Evolutionary conservation across 1,139 yeast genomes (phyloP).

Genomic region (Nakaseomyces glabratus): DNA sequence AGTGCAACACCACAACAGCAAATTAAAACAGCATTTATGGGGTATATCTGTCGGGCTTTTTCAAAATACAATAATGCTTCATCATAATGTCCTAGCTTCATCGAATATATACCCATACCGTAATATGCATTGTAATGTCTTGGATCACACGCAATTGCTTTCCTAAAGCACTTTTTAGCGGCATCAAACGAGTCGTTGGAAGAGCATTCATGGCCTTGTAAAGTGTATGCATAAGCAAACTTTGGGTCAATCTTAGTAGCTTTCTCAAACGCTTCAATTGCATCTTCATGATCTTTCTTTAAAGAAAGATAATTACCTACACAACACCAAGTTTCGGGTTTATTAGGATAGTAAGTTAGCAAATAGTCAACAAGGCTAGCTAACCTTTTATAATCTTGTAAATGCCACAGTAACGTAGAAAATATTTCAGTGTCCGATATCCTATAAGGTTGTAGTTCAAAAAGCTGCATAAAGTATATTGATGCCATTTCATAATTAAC

Average conservation of each 20-base stretch:
- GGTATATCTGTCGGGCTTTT: conserved; percentile 81
- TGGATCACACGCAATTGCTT: conserved; percentile 66
- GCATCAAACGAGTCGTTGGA: conserved; percentile 85
- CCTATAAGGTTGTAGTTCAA: conserved; percentile 70
- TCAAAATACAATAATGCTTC: conserved; percentile 83
- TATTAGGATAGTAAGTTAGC: conserved; percentile 51
- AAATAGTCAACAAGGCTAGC: conserved; percentile 77
- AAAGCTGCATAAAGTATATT: conserved; percentile 49
- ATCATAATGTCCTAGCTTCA: conserved; percentile 74
- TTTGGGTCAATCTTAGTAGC: conserved; percentile 62
- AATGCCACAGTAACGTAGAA: conserved; percentile 89
- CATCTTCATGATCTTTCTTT: conserved; percentile 80
- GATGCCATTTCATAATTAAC: conserved; percentile 78
- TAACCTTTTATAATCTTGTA: conserved; percentile 72
- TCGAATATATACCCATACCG: conserved; percentile 91
- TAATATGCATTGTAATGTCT: conserved; percentile 92
- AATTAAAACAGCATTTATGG: conserved; percentile 78
- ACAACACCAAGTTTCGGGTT: conserved; percentile 87
- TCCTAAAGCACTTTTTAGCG: conserved; percentile 77
- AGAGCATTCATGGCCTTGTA: conserved; percentile 89
- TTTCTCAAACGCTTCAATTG: conserved; percentile 76
- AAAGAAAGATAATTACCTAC: conserved; percentile 84
- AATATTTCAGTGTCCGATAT: conserved; percentile 83
- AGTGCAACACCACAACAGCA: conserved; percentile 94
- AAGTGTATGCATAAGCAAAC: conserved; percentile 82